Base-by-base conservation (phyloP, 2,329 filamentous ascomycete genomes). In the Chaetomiaceae sp. region DNA sequence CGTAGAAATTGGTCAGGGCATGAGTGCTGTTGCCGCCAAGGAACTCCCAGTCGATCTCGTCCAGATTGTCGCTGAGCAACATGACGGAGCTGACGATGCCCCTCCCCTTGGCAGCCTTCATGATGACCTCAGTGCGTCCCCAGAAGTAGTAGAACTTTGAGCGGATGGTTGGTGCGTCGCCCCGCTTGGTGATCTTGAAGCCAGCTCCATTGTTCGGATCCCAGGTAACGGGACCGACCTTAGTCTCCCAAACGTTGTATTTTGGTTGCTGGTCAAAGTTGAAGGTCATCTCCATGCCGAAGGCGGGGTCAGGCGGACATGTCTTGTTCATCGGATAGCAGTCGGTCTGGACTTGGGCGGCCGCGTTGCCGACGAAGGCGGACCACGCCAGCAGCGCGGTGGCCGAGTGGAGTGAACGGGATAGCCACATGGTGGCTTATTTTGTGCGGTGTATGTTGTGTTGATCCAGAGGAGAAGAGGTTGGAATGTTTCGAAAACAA, bases 21-120 rank as follows among this genome's bases (percentile, higher is more conserved):
- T 76, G 69, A 14, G 74, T 79, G 49, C 72, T 68, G 63, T 88
- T 84, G 50, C 77, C 77, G 40, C 88, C 88, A 52, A 89, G 76
- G 63, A 88, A 87, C 65, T 93, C 88, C 81, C 88, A 92, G 64
- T 96, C 90, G 35, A 95, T 83, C 69, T 95, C 89, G 65, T 95
- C 90, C 13, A 92, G 76, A 60, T 90, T 85, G 60, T 93, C 86
- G 44, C 86, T 92, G 58, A 93, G 77, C 67, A 92, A 77, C 65
- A 95, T 91, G 63, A 95, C 84, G 55, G 87, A 83, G 62, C 84
- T 89, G 60, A 96, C 81, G 56, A 96, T 84, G 45, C 90, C 90
- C 7, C 71, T 72, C 16, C 90, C 90, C 1, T 74, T 71, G 0
- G 90, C 83, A 4, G 87, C 86, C 71, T 89, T 88, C 73, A 95